Base-by-base conservation (phyloP, 2,329 filamentous ascomycete species). In the Diaporthe ilicicola region DNA sequence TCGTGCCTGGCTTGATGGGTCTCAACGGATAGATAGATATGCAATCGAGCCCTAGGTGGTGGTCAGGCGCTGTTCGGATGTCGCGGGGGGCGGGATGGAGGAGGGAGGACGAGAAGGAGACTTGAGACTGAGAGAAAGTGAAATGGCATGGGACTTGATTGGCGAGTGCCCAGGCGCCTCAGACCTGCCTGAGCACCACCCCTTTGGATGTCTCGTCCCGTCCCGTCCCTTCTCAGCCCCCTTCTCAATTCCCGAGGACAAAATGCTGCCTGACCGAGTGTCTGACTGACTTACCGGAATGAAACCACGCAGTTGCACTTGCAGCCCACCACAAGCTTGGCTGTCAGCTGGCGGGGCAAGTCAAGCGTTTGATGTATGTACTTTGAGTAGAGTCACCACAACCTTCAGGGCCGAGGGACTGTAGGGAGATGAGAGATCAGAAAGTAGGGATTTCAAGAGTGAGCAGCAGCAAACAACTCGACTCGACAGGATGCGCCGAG, bases 281-380 rank as follows among this genome's bases (percentile, higher is more conserved):
- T 64, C 59, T 64, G 44, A 64, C 59, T 50, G 59, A 64, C 59
- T 34, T 64, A 64, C 59, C 44, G 44, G 59, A 50, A 64, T 64
- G 59, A 64, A 50, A 50, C 59, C 44, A 50, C 44, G 44, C 42
- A 64, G 59, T 64, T 19, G 44, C 44, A 64, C 59, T 48, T 17
- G 59, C 42, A 48, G 59, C 27, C 44, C 6, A 62, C 59, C 42
- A 62, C 42, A 62, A 34, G 59, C 59, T 64, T 64, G 59, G 59
- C 59, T 64, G 42, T 19, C 59, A 37, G 59, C 59, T 64, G 59
- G 59, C 59, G 42, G 29, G 27, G 32, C 59, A 34, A 8, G 27
- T 37, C 29, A 29, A 6, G 44, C 34, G 59, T 50, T 34, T 50
- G 24, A 24, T 50, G 59, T 48, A 32, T 62, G 27, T 34, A 29